Evolutionary conservation across 345 rosid species (phyloP).

Genomic region (Lepidium sativum): DNA sequence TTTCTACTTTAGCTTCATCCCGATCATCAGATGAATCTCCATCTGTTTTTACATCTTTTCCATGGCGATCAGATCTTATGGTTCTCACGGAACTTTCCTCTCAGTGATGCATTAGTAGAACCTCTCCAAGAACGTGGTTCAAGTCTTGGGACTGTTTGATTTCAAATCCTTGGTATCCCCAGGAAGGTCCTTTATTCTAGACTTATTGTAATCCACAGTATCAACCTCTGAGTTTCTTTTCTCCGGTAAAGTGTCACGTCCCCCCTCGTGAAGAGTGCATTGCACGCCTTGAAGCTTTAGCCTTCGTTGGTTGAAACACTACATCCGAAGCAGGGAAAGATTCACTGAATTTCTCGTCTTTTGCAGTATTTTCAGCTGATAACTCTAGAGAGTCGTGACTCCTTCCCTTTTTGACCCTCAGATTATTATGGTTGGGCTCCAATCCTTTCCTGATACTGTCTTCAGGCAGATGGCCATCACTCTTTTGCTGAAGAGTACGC

Average conservation of each 20-base stretch:
- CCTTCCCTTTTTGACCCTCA: constrained; percentile 4
- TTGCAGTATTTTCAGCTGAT: background rate
- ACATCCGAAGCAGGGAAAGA: background rate
- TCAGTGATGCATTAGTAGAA: constrained; percentile 20
- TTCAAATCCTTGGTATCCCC: constrained; percentile 5
- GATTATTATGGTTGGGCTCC: background rate
- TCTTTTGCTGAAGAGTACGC: background rate
- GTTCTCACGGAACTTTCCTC: constrained; percentile 78
- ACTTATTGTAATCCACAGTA: background rate
- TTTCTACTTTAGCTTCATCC: constrained; percentile 12
- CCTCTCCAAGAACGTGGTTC: constrained; percentile 32
- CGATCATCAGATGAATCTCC: constrained; percentile 29
- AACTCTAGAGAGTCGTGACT: constrained; percentile 17
- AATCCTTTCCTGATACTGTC: background rate
- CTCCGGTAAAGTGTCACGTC: constrained; percentile 1
- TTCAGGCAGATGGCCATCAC: background rate
- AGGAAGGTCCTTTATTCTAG: constrained; percentile 5
- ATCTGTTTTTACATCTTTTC: constrained; percentile 14
- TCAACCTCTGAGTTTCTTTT: constrained; percentile 17
- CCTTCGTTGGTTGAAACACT: constrained; percentile 2
- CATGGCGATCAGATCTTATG: constrained; percentile 30
- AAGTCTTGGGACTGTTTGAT: constrained; percentile 10
- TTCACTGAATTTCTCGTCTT: background rate
- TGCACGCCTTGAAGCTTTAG: constrained; percentile 13
- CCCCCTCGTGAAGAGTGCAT: constrained; percentile 9